Evolutionary conservation across 768 basidiomycete genomes (phyloP).

Genomic region (Phallus indusiatus): DNA sequence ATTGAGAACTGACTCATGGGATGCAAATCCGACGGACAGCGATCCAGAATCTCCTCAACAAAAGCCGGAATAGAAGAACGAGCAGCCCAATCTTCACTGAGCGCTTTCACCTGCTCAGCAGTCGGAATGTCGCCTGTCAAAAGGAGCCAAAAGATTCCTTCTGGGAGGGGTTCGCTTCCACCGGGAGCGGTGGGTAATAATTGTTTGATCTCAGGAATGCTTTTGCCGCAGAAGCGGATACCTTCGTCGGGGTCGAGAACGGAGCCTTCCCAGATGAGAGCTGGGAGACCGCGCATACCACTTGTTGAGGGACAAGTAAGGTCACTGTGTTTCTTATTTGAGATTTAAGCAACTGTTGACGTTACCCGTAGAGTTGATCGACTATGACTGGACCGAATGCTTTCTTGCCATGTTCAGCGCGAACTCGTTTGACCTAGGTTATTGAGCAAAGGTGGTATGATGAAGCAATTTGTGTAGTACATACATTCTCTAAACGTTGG

Average conservation of each 20-base stretch:
- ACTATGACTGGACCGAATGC: constrained; percentile 85
- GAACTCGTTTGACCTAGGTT: constrained; percentile 68
- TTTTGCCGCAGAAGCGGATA: constrained; percentile 96
- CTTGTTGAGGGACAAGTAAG: constrained; percentile 37
- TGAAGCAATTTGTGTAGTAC: constrained; percentile 14
- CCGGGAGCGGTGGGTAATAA: constrained; percentile 83
- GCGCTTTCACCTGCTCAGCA: constrained; percentile 72
- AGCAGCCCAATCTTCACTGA: constrained; percentile 93
- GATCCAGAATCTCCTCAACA: constrained; percentile 93
- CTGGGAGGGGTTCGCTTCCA: constrained; percentile 86
- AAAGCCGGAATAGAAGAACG: constrained; percentile 86
- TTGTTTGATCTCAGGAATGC: constrained; percentile 82
- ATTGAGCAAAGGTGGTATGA: constrained; percentile 10
- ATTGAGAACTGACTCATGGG: constrained; percentile 98
- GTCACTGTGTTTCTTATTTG: neutral
- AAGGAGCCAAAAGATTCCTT: constrained; percentile 92
- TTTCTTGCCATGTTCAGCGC: constrained; percentile 85
- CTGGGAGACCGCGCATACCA: constrained; percentile 83
- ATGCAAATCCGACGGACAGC: constrained; percentile 88
- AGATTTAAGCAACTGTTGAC: constrained; percentile 13
- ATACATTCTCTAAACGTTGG: constrained; percentile 64
- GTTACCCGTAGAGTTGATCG: constrained; percentile 84
- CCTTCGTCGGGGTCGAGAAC: constrained; percentile 98
- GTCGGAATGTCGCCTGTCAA: constrained; percentile 94
- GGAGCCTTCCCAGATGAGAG: constrained; percentile 97